A percentile compares a stretch with the other conserved stretches of the same genome.
phyloP scores from a whole-genome alignment of 441 rosid genomes.

The Corymbia calophylla region DNA sequence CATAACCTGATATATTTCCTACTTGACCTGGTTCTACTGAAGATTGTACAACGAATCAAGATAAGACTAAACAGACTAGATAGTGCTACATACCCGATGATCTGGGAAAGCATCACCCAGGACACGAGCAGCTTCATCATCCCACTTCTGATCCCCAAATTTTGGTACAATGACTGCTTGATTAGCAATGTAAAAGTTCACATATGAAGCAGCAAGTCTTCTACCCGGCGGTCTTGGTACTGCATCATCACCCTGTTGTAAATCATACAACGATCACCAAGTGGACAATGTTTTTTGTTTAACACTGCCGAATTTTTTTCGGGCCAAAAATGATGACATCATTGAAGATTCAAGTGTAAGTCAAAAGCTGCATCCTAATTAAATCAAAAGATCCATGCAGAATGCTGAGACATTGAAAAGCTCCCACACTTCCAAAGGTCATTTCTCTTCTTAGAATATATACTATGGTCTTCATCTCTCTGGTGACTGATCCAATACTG shows the following conservation, averaged over 20 bases:
- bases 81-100: slow-evolving; percentile 38
- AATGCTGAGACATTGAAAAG: background rate
- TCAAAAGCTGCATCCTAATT: background rate
- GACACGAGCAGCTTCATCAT: slow-evolving; percentile 68
- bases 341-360: background rate
- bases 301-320: background rate
- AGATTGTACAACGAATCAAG: background rate
- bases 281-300: background rate
- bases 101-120: slow-evolving; percentile 64
- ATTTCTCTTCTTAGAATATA: background rate
- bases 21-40: no score
- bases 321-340: background rate
- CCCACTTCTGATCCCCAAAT: slow-evolving; percentile 78
- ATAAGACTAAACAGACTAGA: background rate
- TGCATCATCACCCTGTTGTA: slow-evolving; percentile 57
- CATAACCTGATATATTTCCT: no score
- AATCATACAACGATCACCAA: background rate
- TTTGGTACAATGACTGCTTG: slow-evolving; percentile 73
- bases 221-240: slow-evolving; percentile 64
- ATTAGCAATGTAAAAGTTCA: slow-evolving; percentile 79
- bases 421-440: background rate
- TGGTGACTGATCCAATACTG: background rate
- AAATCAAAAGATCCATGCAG: background rate
- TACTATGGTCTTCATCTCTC: background rate
- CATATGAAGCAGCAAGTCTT: slow-evolving; percentile 87